These are phyloP conservation scores for Globisporangium heterothallicum DNA, from an alignment of 352 stramenopile species.

Conservation along the genomic window DNA sequence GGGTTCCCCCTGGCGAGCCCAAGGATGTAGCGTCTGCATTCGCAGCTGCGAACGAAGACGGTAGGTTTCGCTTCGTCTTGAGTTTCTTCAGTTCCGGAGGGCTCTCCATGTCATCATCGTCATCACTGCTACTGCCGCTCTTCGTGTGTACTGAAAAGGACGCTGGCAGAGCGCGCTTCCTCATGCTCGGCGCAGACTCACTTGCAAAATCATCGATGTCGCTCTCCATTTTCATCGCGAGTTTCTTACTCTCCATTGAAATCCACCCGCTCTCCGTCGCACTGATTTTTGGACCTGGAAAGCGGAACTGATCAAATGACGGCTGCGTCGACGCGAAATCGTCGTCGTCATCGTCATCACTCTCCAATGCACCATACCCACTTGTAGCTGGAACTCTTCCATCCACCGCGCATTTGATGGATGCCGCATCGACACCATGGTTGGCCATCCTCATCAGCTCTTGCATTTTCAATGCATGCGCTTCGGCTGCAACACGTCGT, in stretches of 20 bases:
- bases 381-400: neutral
- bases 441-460: slow-evolving; percentile 7
- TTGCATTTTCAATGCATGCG: slow-evolving; percentile 6
- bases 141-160: neutral
- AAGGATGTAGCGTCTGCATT: neutral
- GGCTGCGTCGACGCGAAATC: slow-evolving; percentile 37
- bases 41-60: slow-evolving; percentile 20
- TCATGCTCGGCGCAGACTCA: neutral
- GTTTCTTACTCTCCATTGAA: slow-evolving; percentile 42
- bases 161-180: slow-evolving; percentile 1
- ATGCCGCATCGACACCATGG: slow-evolving; percentile 3
- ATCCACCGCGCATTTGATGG: neutral
- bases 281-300: slow-evolving; percentile 10
- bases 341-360: slow-evolving; percentile 21
- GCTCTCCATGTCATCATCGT: slow-evolving; percentile 4
- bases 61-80: slow-evolving; percentile 16
- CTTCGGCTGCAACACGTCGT: slow-evolving; percentile 4
- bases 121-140: neutral
- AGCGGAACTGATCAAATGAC: slow-evolving; percentile 36
- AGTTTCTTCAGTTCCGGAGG: slow-evolving; percentile 11
- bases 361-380: too few species aligned
- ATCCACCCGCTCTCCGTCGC: slow-evolving; percentile 29
- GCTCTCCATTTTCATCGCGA: neutral
- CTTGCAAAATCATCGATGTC: neutral
- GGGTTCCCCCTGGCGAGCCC: too few species aligned